A percentile compares a stretch with the other conserved stretches of the same genome.
Evolutionary conservation across 371 early-diverging fungal genomes (phyloP).

Genomic region (Mucor mucedo): DNA sequence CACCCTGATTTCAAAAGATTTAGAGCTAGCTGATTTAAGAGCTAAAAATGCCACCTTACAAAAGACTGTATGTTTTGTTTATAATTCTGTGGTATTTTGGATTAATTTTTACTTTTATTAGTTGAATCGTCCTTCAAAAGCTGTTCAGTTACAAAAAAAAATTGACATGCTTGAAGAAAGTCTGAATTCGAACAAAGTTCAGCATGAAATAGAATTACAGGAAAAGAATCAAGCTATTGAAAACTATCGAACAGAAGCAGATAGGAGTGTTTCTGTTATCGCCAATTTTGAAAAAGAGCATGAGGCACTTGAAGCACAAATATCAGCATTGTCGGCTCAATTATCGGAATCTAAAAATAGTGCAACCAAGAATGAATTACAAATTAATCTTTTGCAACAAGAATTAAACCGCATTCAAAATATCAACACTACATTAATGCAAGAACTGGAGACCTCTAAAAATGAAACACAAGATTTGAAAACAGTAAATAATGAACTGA

Average conservation of each 20-base stretch:
- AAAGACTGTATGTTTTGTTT: slow-evolving; percentile 30
- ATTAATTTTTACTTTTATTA: slow-evolving; percentile 2
- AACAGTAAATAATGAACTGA: slow-evolving; percentile 3
- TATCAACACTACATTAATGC: not conserved
- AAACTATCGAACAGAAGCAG: slow-evolving; percentile 10
- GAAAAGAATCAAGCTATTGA: slow-evolving; percentile 30
- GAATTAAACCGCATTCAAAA: slow-evolving; percentile 2
- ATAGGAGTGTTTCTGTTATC: not conserved
- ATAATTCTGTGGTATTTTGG: not conserved
- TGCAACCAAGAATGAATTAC: slow-evolving; percentile 10
- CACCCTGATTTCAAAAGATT: slow-evolving; percentile 24
- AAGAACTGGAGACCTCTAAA: slow-evolving; percentile 13
- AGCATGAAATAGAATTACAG: slow-evolving; percentile 9
- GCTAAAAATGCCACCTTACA: slow-evolving; percentile 36
- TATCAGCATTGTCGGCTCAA: slow-evolving; percentile 5
- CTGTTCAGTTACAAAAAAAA: slow-evolving; percentile 34
- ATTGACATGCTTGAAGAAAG: slow-evolving; percentile 34
- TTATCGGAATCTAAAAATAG: slow-evolving; percentile 9
- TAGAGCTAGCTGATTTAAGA: slow-evolving; percentile 42
- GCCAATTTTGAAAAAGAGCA: slow-evolving; percentile 1
- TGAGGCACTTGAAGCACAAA: slow-evolving; percentile 17
- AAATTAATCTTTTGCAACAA: slow-evolving; percentile 12
- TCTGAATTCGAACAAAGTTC: slow-evolving; percentile 11
- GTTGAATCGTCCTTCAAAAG: slow-evolving; percentile 28
- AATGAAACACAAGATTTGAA: slow-evolving; percentile 1